phyloP scores from a whole-genome alignment of 352 stramenopile species.

The Globisporangium polare region DNA sequence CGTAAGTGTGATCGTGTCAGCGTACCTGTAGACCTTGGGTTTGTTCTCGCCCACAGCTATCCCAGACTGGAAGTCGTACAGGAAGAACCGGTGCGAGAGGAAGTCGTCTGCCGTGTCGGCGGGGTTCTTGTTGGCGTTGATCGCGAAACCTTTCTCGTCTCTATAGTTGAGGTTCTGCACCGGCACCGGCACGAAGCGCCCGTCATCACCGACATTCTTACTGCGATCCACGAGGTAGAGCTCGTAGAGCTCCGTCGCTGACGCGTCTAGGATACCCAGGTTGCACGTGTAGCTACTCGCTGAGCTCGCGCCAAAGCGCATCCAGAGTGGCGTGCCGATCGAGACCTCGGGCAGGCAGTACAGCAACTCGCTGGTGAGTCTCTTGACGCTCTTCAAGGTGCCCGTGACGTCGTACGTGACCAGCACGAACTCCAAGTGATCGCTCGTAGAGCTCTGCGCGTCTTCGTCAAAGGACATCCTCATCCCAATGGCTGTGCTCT shows the following conservation, averaged over 20 bases:
- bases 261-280: constrained; percentile 38
- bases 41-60: constrained; percentile 39
- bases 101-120: constrained; percentile 77
- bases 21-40: constrained; percentile 67
- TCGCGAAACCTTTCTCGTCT: constrained; percentile 46
- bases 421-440: constrained; percentile 83
- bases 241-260: constrained; percentile 82
- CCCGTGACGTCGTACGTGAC: constrained; percentile 88
- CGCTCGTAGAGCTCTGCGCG: constrained; percentile 33
- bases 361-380: constrained; percentile 72
- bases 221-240: constrained; percentile 87
- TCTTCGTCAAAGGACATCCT: constrained; percentile 84
- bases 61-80: constrained; percentile 85
- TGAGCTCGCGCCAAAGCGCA: constrained; percentile 71
- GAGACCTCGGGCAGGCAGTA: constrained; percentile 52
- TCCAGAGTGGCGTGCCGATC: constrained; percentile 50
- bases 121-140: constrained; percentile 72
- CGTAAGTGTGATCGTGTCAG: constrained; percentile 60
- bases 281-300: constrained; percentile 65
- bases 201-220: constrained; percentile 37
- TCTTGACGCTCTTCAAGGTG: constrained; percentile 69
- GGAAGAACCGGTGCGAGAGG: constrained; percentile 89
- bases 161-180: constrained; percentile 85
- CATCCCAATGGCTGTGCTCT: constrained; percentile 72
- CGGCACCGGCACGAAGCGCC: constrained; percentile 79